Evolutionary conservation across 495 filamentous ascomycete species (phyloP), one percentile per base, ranked within the genome.

Genomic region (Darksidea phi): DNA sequence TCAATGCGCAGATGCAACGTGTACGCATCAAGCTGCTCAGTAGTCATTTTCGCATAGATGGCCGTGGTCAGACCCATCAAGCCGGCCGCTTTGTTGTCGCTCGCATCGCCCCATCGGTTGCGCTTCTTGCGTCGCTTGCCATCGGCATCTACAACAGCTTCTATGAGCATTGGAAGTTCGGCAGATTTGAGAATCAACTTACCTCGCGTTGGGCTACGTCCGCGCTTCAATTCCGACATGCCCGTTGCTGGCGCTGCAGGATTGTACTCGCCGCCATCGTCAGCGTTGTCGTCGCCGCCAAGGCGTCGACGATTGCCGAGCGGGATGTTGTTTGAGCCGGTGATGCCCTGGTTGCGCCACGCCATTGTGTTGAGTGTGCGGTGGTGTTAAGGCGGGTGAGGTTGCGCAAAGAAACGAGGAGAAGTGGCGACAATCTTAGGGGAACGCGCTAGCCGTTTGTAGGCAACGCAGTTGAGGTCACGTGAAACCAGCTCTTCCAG

Each of bases 251-350:
- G 76, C 66, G 78, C 77, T 58, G 76, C 78, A 59, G 79, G 77
- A 57, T 80, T 84, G 69, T 85, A 83, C 28, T 32, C 28, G 68
- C 80, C 80, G 63, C 79, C 81, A 68, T 87, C 85, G 34, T 81
- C 78, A 60, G 54, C 58, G 48, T 67, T 72, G 20, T 83, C 84
- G 50, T 88, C 86, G 54, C 81, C 88, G 53, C 82, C 86, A 66
- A 97, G 95, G 61, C 92, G 88, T 68, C 95, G 90, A 59, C 86
- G 81, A 63, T 82, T 88, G 28, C 95, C 95, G 59, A 99, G 77
- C 63, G 95, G 95, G 70, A 97, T 94, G 67, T 97, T 97, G 77
- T 99, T 99, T 45, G 95, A 97, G 48, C 95, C 95, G 12, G 95
- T 99, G 71, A 96, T 94, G 54, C 95, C 95, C 79, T 95, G 90